Base-by-base conservation (phyloP, 495 filamentous ascomycete species). In the Sordaria brevicollis region DNA sequence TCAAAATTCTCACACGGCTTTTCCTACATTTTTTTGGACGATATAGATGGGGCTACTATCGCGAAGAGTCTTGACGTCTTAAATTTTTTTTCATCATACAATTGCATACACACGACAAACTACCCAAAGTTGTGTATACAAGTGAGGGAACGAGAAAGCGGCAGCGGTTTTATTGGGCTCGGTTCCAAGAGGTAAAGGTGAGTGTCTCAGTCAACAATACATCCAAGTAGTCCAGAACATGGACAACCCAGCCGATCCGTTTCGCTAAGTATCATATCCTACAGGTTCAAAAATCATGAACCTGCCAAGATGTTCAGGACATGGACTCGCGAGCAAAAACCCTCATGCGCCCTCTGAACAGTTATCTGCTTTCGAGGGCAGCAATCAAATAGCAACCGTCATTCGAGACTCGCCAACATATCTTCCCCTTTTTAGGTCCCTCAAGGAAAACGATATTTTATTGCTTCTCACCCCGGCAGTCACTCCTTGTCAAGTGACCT, bases 401-500 rank as follows among this genome's bases (percentile, higher is more conserved):
- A 57, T 80, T 13, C 76, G 77, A 65, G 79, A 81, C 67, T 75
- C 74, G 10, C 77, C 81, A 67, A 74, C 79, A 43, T 80, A 74
- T 71, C 76, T 84, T 25, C 83, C 82, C 33, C 76, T 84, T 65
- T 79, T 78, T 38, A 79, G 74, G 57, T 70, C 76, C 43, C 78
- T 83, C 31, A 75, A 74, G 39, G 78, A 83, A 34, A 78, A 80
- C 35, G 85, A 87, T 72, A 81, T 86, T 39, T 76, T 89, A 41
- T 76, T 89, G 37, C 86, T 89, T 25, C 78, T 89, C n/a, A 88
- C 87, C 13, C 88, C 88, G 34, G 86, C 85, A 15, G 83, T 88
- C 49, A 76, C 83, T 49, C 79, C 82, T 49, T 76, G 82, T 36
- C 72, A 79, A 66, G 76, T 76, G 65, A 66, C 68, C 25, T 19